These are phyloP conservation scores for Fraxinus americana DNA, from an alignment of 257 asterid species.

Conservation along the genomic window DNA sequence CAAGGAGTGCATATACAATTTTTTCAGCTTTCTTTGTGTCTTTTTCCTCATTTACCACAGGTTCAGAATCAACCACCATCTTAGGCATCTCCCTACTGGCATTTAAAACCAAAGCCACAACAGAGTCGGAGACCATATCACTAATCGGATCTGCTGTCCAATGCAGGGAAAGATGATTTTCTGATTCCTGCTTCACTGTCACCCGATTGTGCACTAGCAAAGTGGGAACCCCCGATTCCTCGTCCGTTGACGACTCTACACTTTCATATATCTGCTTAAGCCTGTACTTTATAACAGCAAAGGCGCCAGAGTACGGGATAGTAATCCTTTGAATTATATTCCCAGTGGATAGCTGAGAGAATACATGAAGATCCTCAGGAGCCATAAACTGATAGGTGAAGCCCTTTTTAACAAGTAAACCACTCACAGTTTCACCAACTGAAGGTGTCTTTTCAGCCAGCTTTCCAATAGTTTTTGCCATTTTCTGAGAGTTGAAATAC, in stretches of 20 bases:
- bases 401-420: constrained; percentile 91
- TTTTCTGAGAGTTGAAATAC: constrained; percentile 92
- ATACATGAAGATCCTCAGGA: constrained; percentile 89
- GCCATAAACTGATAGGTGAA: constrained; percentile 98
- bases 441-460: constrained; percentile 73
- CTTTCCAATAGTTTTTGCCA: constrained; percentile 85
- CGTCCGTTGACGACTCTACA: constrained; percentile 73
- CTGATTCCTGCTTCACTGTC: constrained; percentile 83
- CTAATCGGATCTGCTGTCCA: constrained; percentile 97
- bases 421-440: constrained; percentile 78
- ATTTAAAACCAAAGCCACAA: constrained; percentile 79
- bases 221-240: constrained; percentile 73
- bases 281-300: constrained; percentile 82
- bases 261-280: constrained; percentile 89
- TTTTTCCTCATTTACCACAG: constrained; percentile 47
- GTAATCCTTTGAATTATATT: constrained; percentile 82
- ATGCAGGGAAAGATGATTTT: constrained; percentile 78
- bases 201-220: constrained; percentile 76
- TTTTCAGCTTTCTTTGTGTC: constrained; percentile 71
- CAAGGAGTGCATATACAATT: constrained; percentile 74
- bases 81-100: constrained; percentile 76
- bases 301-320: constrained; percentile 94
- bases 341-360: constrained; percentile 90
- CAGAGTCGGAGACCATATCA: constrained; percentile 94
- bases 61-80: constrained; percentile 65